Evolutionary conservation across 1,284 basidiomycete species (phyloP), one percentile per base, ranked within the genome.

Genomic region (Trametes versicolor): DNA sequence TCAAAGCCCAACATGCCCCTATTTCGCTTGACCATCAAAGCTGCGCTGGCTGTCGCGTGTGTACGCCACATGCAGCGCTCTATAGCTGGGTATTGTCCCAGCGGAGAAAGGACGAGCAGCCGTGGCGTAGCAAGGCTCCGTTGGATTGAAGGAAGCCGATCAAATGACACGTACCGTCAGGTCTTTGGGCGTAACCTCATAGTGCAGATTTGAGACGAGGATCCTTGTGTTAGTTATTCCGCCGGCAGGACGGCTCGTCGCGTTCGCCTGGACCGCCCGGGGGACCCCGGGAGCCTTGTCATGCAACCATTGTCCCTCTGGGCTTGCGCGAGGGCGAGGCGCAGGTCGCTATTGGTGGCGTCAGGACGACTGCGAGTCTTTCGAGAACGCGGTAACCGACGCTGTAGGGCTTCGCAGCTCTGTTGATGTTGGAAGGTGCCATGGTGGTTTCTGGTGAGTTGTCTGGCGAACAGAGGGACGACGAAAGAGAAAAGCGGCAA

Each of bases 141-240:
- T 6, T 10, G 15, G 5, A 17, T 39, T 39, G 37, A 50, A 12
- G 27, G 19, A 32, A 32, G 17, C 29, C 27, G 9, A n/a, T 15
- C 25, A 17, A 39, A 36, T 32, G 47, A 48, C 39, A 51, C 93
- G 74, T 72, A 97, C 96, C 83, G 87, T 90, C 62, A 97, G 85
- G 80, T 98, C 96, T 81, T 89, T 90, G 74, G 92, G 85, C 64
- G 91, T 94, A 56, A 99, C 90, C 73, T 98, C 96, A 73, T 98
- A 99, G 80, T 99, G 97, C 73, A 99, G 74, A 78, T 96, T 96
- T 68, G 92, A 90, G 70, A 98, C 90, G 70, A 92, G 79, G 70
- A 98, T 87, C 74, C 89, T 89, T 63, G 84, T 86, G 75, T 86
- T 88, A 57, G 80, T 66, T n/a, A 63, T 58, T 58, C 72, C 67